Percentiles rank a stretch among this genome's conserved stretches.
Conservation (phyloP, 2,329 filamentous ascomycete genomes). For the Chalara sp. region DNA sequence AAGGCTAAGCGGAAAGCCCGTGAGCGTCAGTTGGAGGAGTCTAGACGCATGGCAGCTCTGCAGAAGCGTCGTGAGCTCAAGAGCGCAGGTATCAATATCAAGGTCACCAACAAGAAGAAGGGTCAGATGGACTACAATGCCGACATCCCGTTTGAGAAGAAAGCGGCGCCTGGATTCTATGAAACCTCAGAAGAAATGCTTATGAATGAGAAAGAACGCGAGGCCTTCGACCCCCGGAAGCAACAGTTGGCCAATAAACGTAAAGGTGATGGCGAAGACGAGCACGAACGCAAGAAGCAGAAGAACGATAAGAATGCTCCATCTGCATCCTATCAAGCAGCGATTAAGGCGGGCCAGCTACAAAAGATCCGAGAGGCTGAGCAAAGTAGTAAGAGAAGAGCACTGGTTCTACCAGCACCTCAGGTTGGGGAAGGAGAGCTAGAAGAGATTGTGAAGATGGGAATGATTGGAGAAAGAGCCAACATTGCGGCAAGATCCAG, state of each 20-base stretch:
- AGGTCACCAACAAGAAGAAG: slow-evolving; percentile 83
- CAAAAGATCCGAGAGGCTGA: slow-evolving; percentile 94
- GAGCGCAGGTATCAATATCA: slow-evolving; percentile 97
- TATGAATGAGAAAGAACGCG: slow-evolving; percentile 76
- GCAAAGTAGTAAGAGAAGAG: slow-evolving; percentile 85
- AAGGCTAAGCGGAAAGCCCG: slow-evolving; percentile 97
- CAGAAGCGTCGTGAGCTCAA: slow-evolving; percentile 97
- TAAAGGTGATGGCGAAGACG: slow-evolving; percentile 85
- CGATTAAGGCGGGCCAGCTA: slow-evolving; percentile 87
- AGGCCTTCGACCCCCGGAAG: slow-evolving; percentile 86
- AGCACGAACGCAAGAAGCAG: slow-evolving; percentile 70
- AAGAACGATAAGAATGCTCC: slow-evolving; percentile 81
- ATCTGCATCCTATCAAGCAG: slow-evolving; percentile 76
- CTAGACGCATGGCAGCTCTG: slow-evolving; percentile 76
- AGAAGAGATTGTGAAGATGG: slow-evolving; percentile 98
- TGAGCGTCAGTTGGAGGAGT: slow-evolving; percentile 93
- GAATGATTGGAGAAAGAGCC: slow-evolving; percentile 83
- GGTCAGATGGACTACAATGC: slow-evolving; percentile 99
- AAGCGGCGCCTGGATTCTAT: slow-evolving; percentile 82
- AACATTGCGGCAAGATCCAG: slow-evolving; percentile 66
- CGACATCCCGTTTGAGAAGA: slow-evolving; percentile 96
- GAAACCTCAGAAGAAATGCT: slow-evolving; percentile 80
- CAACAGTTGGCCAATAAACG: slow-evolving; percentile 87
- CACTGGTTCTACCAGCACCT: slow-evolving; percentile 76
- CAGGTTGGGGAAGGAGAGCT: slow-evolving; percentile 90